These are phyloP conservation scores for Chlorella sp. DNA, from an alignment of 139 green algal species.

Conservation along the genomic window DNA sequence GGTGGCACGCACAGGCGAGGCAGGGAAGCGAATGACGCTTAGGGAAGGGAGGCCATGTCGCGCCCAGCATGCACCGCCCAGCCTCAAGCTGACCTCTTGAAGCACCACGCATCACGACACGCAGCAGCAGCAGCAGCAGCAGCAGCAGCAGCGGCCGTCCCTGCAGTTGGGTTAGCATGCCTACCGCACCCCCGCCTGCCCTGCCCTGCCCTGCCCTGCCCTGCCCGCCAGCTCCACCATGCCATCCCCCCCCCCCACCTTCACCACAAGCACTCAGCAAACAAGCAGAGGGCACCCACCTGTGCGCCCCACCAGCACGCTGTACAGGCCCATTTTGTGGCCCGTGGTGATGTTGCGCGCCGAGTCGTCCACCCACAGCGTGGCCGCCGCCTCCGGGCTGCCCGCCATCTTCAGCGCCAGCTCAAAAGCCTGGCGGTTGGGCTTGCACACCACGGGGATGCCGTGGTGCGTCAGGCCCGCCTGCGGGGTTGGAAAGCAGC, in stretches of 20 bases:
- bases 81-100: not conserved
- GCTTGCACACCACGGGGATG: conserved; percentile 80
- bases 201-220: not conserved
- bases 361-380: conserved; percentile 84
- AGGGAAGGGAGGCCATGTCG: not conserved
- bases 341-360: conserved; percentile 75
- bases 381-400: conserved; percentile 34
- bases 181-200: not conserved
- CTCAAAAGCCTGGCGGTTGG: conserved; percentile 59
- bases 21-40: not conserved
- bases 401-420: conserved; percentile 65
- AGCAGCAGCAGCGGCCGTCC: not conserved
- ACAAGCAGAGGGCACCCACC: not conserved
- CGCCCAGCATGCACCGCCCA: too few relatives aligned
- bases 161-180: not conserved
- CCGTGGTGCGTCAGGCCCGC: conserved; percentile 50
- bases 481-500: not conserved
- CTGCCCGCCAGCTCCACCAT: not conserved
- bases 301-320: conserved; percentile 61
- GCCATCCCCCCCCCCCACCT: not conserved
- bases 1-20: not conserved
- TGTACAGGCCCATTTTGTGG: conserved; percentile 68
- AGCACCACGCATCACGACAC: too few relatives aligned
- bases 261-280: not conserved
- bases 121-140: too few relatives aligned